Conservation (phyloP, 2,329 filamentous ascomycete genomes). For the Cladophialophora bantiana region DNA sequence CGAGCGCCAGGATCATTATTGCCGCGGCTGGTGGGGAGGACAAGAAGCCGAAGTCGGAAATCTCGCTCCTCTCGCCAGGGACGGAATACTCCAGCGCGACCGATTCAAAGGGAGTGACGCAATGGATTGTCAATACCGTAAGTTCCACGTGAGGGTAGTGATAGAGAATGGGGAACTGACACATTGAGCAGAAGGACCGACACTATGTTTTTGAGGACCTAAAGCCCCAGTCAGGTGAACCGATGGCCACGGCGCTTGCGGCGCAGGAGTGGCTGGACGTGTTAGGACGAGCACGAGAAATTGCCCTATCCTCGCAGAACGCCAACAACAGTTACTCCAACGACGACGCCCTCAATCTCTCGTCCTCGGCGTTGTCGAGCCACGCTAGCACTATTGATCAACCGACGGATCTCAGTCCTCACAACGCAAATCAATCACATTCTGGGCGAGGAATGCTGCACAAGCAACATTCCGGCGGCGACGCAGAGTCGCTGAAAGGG, state of each 20-base stretch:
- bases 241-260: conserved; percentile 69
- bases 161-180: conserved; percentile 41
- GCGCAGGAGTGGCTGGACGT: conserved; percentile 93
- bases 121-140: conserved; percentile 94
- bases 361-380: conserved; percentile 76
- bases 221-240: conserved; percentile 72
- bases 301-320: conserved; percentile 70
- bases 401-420: conserved; percentile 47
- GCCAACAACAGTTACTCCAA: conserved; percentile 65
- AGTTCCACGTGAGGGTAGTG: conserved; percentile 50
- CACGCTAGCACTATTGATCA: conserved; percentile 55
- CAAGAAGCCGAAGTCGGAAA: conserved; percentile 91
- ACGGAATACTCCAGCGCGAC: conserved; percentile 79
- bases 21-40: conserved; percentile 92
- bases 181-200: conserved; percentile 72
- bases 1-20: conserved; percentile 85
- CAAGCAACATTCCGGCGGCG: conserved; percentile 53
- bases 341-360: conserved; percentile 72
- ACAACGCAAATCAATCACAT: conserved; percentile 42
- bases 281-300: conserved; percentile 83
- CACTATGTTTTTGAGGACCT: conserved; percentile 93
- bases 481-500: conserved; percentile 63
- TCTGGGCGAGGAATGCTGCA: conserved; percentile 54
- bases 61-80: conserved; percentile 79
- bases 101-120: conserved; percentile 84